Evolutionary conservation across 495 filamentous ascomycete species (phyloP).

Genomic region (Parathielavia hyrcaniae): DNA sequence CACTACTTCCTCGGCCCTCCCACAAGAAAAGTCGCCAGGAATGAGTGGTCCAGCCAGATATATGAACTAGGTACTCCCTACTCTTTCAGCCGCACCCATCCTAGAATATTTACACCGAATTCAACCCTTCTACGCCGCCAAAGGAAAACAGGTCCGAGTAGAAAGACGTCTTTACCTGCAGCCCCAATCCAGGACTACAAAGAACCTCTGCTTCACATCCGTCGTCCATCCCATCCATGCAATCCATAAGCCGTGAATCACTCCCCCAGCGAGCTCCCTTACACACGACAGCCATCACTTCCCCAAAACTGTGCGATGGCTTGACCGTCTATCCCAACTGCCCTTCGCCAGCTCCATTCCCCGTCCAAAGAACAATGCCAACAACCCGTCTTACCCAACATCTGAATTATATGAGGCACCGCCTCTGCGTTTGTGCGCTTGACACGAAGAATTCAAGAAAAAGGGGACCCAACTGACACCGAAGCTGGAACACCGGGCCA

Average conservation of each 20-base stretch:
- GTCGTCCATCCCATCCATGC: not conserved
- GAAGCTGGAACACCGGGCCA: not conserved
- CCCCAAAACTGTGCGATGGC: not conserved
- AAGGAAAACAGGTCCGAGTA: not conserved
- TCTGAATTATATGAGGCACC: conserved; percentile 2
- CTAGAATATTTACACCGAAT: not conserved
- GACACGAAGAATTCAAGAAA: not conserved
- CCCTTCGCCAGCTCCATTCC: not conserved
- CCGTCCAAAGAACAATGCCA: not conserved
- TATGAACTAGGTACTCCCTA: not conserved
- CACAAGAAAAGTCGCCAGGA: no score
- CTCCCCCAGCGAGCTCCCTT: not conserved
- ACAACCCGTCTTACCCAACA: not conserved
- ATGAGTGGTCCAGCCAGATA: not conserved
- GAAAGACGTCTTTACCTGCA: not conserved
- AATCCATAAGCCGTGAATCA: not conserved
- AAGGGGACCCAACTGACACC: not conserved
- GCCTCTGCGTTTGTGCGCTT: not conserved
- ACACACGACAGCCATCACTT: not conserved
- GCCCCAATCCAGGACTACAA: not conserved
- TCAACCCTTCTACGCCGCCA: not conserved
- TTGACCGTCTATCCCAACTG: not conserved
- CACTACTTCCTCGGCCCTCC: no score
- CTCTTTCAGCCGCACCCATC: not conserved
- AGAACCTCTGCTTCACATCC: not conserved